Evolutionary conservation across 345 rosid genomes (phyloP).

Genomic region (Sisymbrium irio): DNA sequence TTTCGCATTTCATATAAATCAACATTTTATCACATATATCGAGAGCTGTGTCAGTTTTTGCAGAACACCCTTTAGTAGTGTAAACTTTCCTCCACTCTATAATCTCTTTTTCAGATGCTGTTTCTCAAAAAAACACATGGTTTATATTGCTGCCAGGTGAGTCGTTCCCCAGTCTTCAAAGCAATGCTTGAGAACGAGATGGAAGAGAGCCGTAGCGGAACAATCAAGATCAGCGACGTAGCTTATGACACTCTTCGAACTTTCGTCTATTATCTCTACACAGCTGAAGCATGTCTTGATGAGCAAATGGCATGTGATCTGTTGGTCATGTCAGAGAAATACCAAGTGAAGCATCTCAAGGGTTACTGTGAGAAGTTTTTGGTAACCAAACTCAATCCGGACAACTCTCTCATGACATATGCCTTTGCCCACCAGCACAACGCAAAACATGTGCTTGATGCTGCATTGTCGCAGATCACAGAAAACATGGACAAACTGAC

Average conservation of each 20-base stretch:
- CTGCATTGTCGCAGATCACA: conserved; percentile 58
- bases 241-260: conserved; percentile 64
- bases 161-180: conserved; percentile 78
- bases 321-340: conserved; percentile 75
- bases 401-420: conserved; percentile 68
- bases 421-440: conserved; percentile 87
- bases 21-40: too few relatives aligned
- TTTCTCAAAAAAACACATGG: background rate
- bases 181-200: conserved; percentile 90
- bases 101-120: background rate
- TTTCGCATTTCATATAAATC: too few relatives aligned
- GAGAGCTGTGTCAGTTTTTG: background rate
- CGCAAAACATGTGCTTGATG: conserved; percentile 63
- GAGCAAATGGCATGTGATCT: conserved; percentile 84
- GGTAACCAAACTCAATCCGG: conserved; percentile 70
- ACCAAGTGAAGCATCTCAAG: conserved; percentile 80
- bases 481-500: conserved; percentile 84
- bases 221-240: conserved; percentile 67
- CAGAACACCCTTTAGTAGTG: background rate
- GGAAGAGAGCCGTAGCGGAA: conserved; percentile 84
- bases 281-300: conserved; percentile 77
- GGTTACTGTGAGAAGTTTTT: conserved; percentile 67
- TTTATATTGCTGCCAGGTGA: conserved; percentile 42
- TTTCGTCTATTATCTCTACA: conserved; percentile 65
- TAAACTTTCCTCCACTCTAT: background rate